Evolutionary conservation across 805 yeast genomes (phyloP).

Genomic region (Yueomyces sinensis): DNA sequence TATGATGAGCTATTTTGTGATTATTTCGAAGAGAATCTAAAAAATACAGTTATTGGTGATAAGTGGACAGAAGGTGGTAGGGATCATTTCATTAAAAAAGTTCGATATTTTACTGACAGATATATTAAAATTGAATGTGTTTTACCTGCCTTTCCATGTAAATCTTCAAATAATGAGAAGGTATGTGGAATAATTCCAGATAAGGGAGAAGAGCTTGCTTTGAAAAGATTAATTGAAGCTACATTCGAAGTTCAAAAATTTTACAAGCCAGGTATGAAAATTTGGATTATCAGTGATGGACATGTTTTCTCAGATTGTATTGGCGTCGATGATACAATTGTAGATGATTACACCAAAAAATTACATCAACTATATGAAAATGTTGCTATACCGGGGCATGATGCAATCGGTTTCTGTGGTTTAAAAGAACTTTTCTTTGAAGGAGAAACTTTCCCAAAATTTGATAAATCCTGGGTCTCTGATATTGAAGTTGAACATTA

Average conservation of each 20-base stretch:
- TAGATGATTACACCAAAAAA: conserved; percentile 33
- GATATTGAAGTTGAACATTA: conserved; percentile 23
- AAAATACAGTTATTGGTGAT: conserved; percentile 34
- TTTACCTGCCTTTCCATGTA: conserved; percentile 54
- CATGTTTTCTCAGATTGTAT: conserved; percentile 55
- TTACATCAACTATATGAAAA: conserved; percentile 31
- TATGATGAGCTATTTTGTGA: conserved; percentile 22
- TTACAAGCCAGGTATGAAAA: conserved; percentile 42
- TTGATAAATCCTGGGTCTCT: conserved; percentile 20
- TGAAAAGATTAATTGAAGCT: conserved; percentile 26
- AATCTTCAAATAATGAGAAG: conserved; percentile 42
- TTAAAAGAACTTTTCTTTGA: conserved; percentile 29
- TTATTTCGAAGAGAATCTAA: conserved; percentile 33
- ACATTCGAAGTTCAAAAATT: conserved; percentile 24
- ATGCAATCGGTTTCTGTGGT: conserved; percentile 29
- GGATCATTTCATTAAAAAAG: conserved; percentile 28
- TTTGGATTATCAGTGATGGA: conserved; percentile 50
- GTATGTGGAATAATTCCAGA: conserved; percentile 39
- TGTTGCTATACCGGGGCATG: conserved; percentile 21
- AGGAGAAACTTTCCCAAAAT: conserved; percentile 14
- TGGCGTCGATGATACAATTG: conserved; percentile 45
- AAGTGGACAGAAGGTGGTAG: conserved; percentile 38
- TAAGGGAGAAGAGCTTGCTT: conserved; percentile 36
- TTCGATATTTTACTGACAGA: conserved; percentile 37
- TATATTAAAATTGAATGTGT: conserved; percentile 38